phyloP scores from a whole-genome alignment of 1,284 basidiomycete genomes.

The Rhizoctonia solani region DNA sequence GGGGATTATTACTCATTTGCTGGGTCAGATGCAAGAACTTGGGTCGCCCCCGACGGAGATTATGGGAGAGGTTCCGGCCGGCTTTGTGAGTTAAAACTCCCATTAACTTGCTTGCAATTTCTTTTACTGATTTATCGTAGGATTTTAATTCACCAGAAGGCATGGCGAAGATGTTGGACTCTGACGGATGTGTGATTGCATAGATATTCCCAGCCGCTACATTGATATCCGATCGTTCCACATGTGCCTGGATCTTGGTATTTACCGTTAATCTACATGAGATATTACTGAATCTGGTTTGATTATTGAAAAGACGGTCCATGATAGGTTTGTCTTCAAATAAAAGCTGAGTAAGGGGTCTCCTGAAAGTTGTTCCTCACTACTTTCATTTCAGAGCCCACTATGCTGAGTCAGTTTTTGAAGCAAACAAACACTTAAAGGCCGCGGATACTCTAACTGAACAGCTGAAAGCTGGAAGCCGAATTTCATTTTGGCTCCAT shows the following conservation, averaged over 20 bases:
- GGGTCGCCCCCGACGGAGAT: slow-evolving; percentile 90
- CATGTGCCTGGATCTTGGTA: neutral
- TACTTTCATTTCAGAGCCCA: too few species aligned
- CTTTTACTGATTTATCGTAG: neutral
- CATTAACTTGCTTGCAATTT: neutral
- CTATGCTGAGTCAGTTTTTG: too few species aligned
- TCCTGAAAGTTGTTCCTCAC: too few species aligned
- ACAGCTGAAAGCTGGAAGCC: too few species aligned
- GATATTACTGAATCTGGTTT: too few species aligned
- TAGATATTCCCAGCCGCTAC: neutral
- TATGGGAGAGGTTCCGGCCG: slow-evolving; percentile 89
- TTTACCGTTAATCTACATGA: neutral
- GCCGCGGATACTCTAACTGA: too few species aligned
- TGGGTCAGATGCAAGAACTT: slow-evolving; percentile 75
- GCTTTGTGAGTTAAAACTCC: slow-evolving; percentile 52
- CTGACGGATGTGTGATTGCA: slow-evolving; percentile 34
- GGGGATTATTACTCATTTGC: slow-evolving; percentile 20
- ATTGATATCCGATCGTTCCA: neutral
- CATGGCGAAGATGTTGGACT: slow-evolving; percentile 21
- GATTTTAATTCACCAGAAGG: slow-evolving; percentile 27
- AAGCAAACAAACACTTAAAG: too few species aligned
- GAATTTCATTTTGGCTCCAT: too few species aligned
- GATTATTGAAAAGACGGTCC: too few species aligned
- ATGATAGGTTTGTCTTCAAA: too few species aligned
- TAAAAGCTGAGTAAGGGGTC: too few species aligned